These are phyloP conservation scores for Hamigera avellanea DNA, from an alignment of 495 filamentous ascomycete species.

Conservation along the genomic window DNA sequence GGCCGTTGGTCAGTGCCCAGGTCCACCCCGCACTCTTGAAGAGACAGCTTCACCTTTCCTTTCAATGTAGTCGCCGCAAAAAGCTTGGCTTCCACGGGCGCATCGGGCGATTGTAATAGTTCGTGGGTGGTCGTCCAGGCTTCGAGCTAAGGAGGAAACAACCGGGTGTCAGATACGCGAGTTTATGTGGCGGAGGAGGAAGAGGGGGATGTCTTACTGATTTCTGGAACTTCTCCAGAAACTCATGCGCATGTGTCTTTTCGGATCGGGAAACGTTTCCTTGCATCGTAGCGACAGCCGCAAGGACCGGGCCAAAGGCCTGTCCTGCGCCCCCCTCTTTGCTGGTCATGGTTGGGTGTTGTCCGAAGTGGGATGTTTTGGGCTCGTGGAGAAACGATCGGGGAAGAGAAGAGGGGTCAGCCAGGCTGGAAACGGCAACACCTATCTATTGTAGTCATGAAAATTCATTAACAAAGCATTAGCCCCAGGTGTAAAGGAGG, in stretches of 20 bases:
- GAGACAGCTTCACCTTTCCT: slow-evolving; percentile 66
- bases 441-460: slow-evolving; percentile 12
- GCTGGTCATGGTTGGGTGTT: slow-evolving; percentile 50
- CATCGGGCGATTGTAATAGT: slow-evolving; percentile 64
- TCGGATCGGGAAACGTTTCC: slow-evolving; percentile 67
- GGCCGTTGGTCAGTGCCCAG: slow-evolving; percentile 16
- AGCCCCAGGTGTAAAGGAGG: too few species aligned
- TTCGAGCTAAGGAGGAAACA: slow-evolving; percentile 47
- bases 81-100: slow-evolving; percentile 72
- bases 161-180: slow-evolving; percentile 4
- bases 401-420: slow-evolving; percentile 11
- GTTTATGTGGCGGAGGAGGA: neutral
- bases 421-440: slow-evolving; percentile 19
- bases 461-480: slow-evolving; percentile 11
- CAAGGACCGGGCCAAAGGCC: slow-evolving; percentile 74
- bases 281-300: slow-evolving; percentile 83
- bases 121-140: slow-evolving; percentile 84
- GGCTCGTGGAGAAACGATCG: slow-evolving; percentile 9
- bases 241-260: slow-evolving; percentile 84
- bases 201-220: slow-evolving; percentile 48
- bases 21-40: slow-evolving; percentile 2
- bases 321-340: slow-evolving; percentile 45
- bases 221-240: slow-evolving; percentile 94
- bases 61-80: slow-evolving; percentile 96
- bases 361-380: slow-evolving; percentile 10